A percentile compares a stretch with the other conserved stretches of the same genome.
phyloP scores from a whole-genome alignment of 2,329 filamentous ascomycete species.

The Plenodomus biglobosus region DNA sequence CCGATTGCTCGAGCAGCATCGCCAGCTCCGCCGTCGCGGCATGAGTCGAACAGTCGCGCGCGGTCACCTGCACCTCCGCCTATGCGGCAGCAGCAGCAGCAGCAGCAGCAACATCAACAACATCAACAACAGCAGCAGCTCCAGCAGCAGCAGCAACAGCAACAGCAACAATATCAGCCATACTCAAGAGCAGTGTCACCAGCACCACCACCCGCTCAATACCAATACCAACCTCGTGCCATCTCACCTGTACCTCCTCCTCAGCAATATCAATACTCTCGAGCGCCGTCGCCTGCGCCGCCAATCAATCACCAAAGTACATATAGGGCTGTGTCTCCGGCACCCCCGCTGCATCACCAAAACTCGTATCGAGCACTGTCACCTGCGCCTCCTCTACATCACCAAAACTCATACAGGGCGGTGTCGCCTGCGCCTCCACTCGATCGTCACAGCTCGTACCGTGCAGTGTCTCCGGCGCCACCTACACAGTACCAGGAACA shows the following conservation, averaged over 20 bases:
- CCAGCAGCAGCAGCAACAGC: constrained; percentile 1
- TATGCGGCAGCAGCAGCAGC: no score
- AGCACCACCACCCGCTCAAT: constrained; percentile 18
- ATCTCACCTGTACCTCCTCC: constrained; percentile 29
- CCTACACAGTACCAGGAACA: constrained; percentile 25
- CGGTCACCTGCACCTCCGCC: constrained; percentile 31
- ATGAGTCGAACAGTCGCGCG: constrained; percentile 23
- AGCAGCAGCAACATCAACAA: constrained; percentile 4
- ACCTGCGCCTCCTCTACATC: constrained; percentile 28
- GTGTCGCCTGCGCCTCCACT: constrained; percentile 19
- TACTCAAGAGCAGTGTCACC: constrained; percentile 28
- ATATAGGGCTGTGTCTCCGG: constrained; percentile 29
- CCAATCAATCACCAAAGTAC: constrained; percentile 23
- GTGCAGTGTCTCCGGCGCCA: constrained; percentile 34
- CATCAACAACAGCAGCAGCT: constrained; percentile 14
- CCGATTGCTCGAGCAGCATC: constrained; percentile 43
- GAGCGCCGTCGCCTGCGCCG: constrained; percentile 35
- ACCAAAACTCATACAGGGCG: constrained; percentile 3
- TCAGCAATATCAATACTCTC: constrained; percentile 26
- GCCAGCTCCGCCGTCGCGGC: constrained; percentile 40
- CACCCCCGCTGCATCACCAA: constrained; percentile 24
- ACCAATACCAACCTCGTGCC: constrained; percentile 23
- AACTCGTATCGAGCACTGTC: constrained; percentile 22
- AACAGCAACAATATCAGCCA: constrained; percentile 11
- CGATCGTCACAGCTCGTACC: constrained; percentile 19